Conservation (phyloP, 352 stramenopile species). For the Phytopythium oedochilum region DNA sequence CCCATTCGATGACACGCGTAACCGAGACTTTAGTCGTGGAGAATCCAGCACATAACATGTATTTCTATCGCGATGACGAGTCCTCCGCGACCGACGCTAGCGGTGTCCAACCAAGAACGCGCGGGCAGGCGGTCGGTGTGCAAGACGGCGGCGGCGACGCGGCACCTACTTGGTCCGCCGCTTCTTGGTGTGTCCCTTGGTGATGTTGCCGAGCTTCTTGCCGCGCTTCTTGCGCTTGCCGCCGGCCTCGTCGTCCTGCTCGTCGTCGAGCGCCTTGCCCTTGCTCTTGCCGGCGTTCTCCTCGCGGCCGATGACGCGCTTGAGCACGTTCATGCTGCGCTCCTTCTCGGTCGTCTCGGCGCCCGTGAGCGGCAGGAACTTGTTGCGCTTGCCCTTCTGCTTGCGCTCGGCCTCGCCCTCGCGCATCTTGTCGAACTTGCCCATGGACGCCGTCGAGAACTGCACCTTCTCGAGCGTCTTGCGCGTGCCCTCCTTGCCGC, state of each 20-base stretch:
- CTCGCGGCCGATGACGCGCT: conserved; percentile 68
- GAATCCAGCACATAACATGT: conserved; percentile 3
- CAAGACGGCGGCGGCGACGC: neutral
- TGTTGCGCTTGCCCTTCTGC: conserved; percentile 79
- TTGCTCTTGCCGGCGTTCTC: conserved; percentile 79
- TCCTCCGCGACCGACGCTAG: neutral
- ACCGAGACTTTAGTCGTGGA: too few species aligned
- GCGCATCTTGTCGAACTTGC: conserved; percentile 94
- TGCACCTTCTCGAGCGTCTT: conserved; percentile 90
- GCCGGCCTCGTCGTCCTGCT: conserved; percentile 41
- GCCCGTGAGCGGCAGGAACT: conserved; percentile 71
- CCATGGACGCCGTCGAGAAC: conserved; percentile 91
- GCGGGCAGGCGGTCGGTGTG: too few species aligned
- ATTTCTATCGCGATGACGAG: conserved; percentile 19
- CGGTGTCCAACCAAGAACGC: too few species aligned
- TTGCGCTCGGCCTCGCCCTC: conserved; percentile 90
- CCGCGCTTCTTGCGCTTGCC: conserved; percentile 61
- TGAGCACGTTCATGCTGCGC: conserved; percentile 72
- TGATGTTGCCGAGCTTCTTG: conserved; percentile 69
- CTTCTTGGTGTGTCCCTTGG: conserved; percentile 67
- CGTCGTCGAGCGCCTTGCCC: conserved; percentile 44
- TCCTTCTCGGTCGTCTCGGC: conserved; percentile 76
- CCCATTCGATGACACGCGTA: too few species aligned
- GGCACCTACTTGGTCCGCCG: conserved; percentile 51
- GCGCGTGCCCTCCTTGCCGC: conserved; percentile 87